Conservation (phyloP, 106 monocot species). For the Allium cepa region DNA sequence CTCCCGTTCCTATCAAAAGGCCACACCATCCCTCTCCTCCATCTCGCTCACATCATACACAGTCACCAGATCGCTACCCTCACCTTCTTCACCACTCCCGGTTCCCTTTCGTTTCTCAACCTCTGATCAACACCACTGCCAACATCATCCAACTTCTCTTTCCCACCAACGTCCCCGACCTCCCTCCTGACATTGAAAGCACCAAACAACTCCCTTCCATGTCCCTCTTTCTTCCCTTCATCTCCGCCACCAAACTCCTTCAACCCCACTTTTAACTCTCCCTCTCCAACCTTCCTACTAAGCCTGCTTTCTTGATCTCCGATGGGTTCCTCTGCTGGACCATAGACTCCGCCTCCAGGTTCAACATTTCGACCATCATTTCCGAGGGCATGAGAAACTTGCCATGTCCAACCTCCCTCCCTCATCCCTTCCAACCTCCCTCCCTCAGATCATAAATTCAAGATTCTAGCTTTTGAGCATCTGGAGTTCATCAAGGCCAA, state of each 20-base stretch:
- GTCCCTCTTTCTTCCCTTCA: slow-evolving; percentile 9
- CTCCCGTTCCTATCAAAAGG: slow-evolving; percentile 49
- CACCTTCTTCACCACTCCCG: slow-evolving; percentile 45
- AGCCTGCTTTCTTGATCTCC: slow-evolving; percentile 21
- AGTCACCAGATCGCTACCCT: slow-evolving; percentile 8
- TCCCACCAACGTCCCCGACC: background rate
- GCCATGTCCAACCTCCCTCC: slow-evolving; percentile 1
- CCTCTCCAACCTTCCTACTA: background rate
- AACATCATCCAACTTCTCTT: slow-evolving; percentile 15
- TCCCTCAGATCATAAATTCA: background rate
- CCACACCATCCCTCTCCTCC: slow-evolving; percentile 45
- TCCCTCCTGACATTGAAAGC: slow-evolving; percentile 17
- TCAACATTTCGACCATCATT: slow-evolving; percentile 11
- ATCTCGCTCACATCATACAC: slow-evolving; percentile 20
- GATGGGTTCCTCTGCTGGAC: slow-evolving; percentile 39
- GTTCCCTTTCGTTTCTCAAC: slow-evolving; percentile 18
- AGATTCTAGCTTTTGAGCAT: background rate
- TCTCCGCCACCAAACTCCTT: slow-evolving; percentile 7
- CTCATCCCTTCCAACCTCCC: background rate
- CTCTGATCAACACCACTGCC: slow-evolving; percentile 1
- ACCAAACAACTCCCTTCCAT: slow-evolving; percentile 27
- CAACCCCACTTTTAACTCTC: background rate
- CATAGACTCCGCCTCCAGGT: background rate
- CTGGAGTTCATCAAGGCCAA: background rate
- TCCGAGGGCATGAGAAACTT: slow-evolving; percentile 23